Evolutionary conservation across 2,329 filamentous ascomycete species (phyloP).

Genomic region (Colletotrichum phormii): DNA sequence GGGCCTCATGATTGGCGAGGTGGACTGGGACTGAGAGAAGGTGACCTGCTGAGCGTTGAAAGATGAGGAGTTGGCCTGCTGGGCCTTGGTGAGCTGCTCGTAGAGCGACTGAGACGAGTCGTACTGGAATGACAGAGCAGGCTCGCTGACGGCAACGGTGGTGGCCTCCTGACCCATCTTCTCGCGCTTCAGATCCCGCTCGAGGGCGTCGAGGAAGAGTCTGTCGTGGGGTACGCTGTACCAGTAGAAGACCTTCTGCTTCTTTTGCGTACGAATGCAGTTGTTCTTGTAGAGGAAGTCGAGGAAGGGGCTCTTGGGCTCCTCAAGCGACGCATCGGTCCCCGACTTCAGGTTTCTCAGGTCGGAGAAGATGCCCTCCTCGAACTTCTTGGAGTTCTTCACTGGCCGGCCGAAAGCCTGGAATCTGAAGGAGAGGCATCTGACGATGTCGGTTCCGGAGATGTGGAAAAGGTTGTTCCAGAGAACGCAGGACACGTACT

Average conservation of each 20-base stretch:
- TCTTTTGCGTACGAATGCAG: slow-evolving; percentile 99
- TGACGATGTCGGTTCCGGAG: slow-evolving; percentile 97
- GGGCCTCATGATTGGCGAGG: slow-evolving; percentile 88
- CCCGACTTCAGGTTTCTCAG: slow-evolving; percentile 98
- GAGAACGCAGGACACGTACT: slow-evolving; percentile 98
- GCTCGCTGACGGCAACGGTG: slow-evolving; percentile 95
- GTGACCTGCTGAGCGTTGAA: slow-evolving; percentile 83
- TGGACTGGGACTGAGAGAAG: slow-evolving; percentile 80
- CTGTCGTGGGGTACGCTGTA: slow-evolving; percentile 99
- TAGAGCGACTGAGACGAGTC: slow-evolving; percentile 99
- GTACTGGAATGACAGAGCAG: slow-evolving; percentile 97
- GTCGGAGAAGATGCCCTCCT: slow-evolving; percentile 99
- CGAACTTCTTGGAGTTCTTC: slow-evolving; percentile 99
- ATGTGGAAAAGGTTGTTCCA: slow-evolving; percentile 99
- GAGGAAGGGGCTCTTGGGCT: slow-evolving; percentile 97
- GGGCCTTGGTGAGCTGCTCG: slow-evolving; percentile 98
- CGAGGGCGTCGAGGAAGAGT: slow-evolving; percentile 95
- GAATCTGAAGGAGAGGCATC: slow-evolving; percentile 97
- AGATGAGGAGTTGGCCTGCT: slow-evolving; percentile 97
- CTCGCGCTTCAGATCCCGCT: slow-evolving; percentile 97
- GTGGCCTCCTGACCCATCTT: slow-evolving; percentile 99
- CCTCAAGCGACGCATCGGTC: slow-evolving; percentile 96
- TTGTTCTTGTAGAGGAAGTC: slow-evolving; percentile 99
- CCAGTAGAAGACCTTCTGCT: slow-evolving; percentile 99
- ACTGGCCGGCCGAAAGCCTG: slow-evolving; percentile 98